Base-by-base conservation (phyloP, 2,329 filamentous ascomycete species). In the Curvularia verruculosa region DNA sequence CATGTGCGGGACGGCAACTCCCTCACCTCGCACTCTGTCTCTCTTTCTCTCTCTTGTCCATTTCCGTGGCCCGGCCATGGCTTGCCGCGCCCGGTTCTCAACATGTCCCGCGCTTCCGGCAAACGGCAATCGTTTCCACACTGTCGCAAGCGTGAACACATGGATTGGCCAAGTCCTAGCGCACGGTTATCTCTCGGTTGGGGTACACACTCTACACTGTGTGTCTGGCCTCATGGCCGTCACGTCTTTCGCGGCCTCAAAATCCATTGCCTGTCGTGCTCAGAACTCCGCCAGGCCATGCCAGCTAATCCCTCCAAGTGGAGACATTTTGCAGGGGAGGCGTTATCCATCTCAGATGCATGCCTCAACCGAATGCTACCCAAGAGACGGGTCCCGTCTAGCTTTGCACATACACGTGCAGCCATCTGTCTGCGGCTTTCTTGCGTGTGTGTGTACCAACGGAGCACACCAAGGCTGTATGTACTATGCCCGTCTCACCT, bases 161-260 rank as follows among this genome's bases (percentile, higher is more conserved):
- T 34, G 57, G 52, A 69, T 69, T 70, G 69, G 69, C 44, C 61
- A 69, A 64, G 69, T 69, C 62, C 67, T 65, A 69, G 52, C 54
- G 60, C 61, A 63, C 57, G 54, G 59, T 37, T 60, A 54, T 61
- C 62, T 50, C 49, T 53, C 56, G 48, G 52, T 52, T 43, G 52
- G 47, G 46, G 49, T 43, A 43, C 40, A 43, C 23, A 23, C 40
- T 43, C 45, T 52, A 56, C 44, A 31, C 23, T 44, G 54, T 50
- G 26, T 43, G 54, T 50, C 60, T 61, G 49, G 55, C 52, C 49
- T 58, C 46, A 54, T 47, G 56, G 31, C 55, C 56, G 53, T 65
- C 41, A 52, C 64, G 47, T 45, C 58, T 66, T n/a, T 61, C 58
- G n/a, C 5, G 60, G 60, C 54, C 56, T 43, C 26, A 28, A 34